These are phyloP conservation scores for Nemania diffusa DNA, from an alignment of 2,329 filamentous ascomycete species.

Conservation along the genomic window DNA sequence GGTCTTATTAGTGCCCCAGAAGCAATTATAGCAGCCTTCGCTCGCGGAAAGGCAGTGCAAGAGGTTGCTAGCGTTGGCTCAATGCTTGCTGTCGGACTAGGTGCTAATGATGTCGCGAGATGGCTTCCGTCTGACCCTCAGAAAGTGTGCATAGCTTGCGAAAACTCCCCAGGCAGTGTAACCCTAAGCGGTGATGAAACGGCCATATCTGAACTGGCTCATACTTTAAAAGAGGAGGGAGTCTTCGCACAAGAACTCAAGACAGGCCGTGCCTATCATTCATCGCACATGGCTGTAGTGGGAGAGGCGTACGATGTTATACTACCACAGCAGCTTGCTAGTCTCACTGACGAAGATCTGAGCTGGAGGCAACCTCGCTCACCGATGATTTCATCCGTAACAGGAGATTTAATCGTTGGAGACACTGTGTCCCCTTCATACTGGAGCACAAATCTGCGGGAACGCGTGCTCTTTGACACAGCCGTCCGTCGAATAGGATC, in stretches of 20 bases:
- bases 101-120: constrained; percentile 39
- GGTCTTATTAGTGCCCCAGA: constrained; percentile 42
- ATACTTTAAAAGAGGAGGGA: constrained; percentile 54
- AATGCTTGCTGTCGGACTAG: constrained; percentile 50
- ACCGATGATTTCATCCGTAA: constrained; percentile 43
- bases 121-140: constrained; percentile 34
- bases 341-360: constrained; percentile 34
- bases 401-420: constrained; percentile 30
- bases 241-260: constrained; percentile 59
- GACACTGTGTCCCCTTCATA: constrained; percentile 35
- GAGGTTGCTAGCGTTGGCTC: constrained; percentile 35
- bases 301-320: constrained; percentile 49
- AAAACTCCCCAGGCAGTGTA: constrained; percentile 53
- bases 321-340: constrained; percentile 17
- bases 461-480: constrained; percentile 46
- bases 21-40: constrained; percentile 43
- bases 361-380: constrained; percentile 30
- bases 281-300: constrained; percentile 55
- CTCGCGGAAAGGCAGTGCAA: constrained; percentile 38
- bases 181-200: constrained; percentile 60
- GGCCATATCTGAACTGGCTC: constrained; percentile 54
- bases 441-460: constrained; percentile 43
- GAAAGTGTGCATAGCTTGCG: constrained; percentile 51
- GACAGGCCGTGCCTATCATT: constrained; percentile 55
- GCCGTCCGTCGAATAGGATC: constrained; percentile 52